These are phyloP conservation scores for Gamsiella multidivaricata DNA, from an alignment of 192 early-diverging fungal species.

Conservation along the genomic window DNA sequence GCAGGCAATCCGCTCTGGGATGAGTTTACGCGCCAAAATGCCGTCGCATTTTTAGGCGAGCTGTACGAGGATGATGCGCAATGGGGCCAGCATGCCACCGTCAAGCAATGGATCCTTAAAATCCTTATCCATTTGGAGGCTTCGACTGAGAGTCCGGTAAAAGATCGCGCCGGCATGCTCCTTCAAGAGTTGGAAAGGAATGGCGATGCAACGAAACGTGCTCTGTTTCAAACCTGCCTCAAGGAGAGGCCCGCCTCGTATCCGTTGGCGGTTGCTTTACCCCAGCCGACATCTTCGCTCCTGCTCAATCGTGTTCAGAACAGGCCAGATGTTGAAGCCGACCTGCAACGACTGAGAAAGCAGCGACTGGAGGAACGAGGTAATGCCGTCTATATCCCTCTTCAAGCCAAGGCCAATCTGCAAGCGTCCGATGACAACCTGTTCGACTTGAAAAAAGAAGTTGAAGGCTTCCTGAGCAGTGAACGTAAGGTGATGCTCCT, in stretches of 20 bases:
- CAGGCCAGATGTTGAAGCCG: background rate
- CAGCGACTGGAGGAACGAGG: background rate
- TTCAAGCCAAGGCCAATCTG: constrained; percentile 18
- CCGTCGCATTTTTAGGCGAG: constrained; percentile 11
- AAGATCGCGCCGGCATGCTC: background rate
- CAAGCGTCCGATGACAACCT: background rate
- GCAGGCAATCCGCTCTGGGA: background rate
- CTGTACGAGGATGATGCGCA: background rate
- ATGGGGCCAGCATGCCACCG: background rate
- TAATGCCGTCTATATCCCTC: constrained; percentile 19
- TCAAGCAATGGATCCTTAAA: constrained; percentile 14
- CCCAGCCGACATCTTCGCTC: background rate
- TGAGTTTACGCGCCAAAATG: background rate
- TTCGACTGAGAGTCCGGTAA: background rate
- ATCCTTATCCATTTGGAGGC: constrained; percentile 1
- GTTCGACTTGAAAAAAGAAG: constrained; percentile 5
- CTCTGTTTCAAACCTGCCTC: background rate
- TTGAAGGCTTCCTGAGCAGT: constrained; percentile 15
- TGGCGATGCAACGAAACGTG: background rate
- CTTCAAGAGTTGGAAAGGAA: background rate
- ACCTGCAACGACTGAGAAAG: background rate
- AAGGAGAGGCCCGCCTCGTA: background rate
- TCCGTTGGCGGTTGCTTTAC: background rate
- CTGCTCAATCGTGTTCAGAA: constrained; percentile 13
- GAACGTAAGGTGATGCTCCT: constrained; percentile 14